Evolutionary conservation across 331 rosid genomes (phyloP).

Genomic region (Malus hybrid): DNA sequence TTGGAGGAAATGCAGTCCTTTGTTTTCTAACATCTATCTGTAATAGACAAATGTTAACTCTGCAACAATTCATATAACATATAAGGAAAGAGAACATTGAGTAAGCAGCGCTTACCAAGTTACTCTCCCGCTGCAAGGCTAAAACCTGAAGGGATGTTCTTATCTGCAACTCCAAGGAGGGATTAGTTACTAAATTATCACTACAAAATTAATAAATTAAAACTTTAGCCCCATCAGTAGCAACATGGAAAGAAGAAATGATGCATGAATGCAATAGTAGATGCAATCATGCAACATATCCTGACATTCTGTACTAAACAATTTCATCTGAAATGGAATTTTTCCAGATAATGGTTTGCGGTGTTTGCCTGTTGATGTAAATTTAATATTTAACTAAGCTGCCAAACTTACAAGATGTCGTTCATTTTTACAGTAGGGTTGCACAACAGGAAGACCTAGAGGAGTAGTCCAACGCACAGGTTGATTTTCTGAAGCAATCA

Average conservation of each 20-base stretch:
- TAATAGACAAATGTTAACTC: constrained; percentile 2
- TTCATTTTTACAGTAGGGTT: constrained; percentile 72
- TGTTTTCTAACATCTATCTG: constrained; percentile 73
- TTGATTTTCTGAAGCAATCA: constrained; percentile 64
- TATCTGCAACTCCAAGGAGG: constrained; percentile 43
- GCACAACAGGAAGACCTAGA: constrained; percentile 89
- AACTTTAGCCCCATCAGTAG: neutral
- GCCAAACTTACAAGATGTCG: constrained; percentile 61
- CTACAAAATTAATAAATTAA: neutral
- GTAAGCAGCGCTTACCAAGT: constrained; percentile 29
- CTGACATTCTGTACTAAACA: neutral
- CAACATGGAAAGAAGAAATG: neutral
- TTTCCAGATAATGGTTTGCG: neutral
- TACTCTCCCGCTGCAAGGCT: constrained; percentile 70
- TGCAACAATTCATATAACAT: neutral
- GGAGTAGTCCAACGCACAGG: constrained; percentile 89
- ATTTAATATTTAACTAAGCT: neutral
- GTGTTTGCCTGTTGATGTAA: neutral
- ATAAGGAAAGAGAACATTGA: neutral
- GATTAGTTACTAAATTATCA: constrained; percentile 14
- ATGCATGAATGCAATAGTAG: too few relatives aligned
- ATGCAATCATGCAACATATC: neutral
- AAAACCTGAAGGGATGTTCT: constrained; percentile 76
- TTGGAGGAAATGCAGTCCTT: constrained; percentile 85
- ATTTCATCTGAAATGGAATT: neutral